These are phyloP conservation scores for Vicia villosa DNA, from an alignment of 306 rosid species.

Conservation along the genomic window DNA sequence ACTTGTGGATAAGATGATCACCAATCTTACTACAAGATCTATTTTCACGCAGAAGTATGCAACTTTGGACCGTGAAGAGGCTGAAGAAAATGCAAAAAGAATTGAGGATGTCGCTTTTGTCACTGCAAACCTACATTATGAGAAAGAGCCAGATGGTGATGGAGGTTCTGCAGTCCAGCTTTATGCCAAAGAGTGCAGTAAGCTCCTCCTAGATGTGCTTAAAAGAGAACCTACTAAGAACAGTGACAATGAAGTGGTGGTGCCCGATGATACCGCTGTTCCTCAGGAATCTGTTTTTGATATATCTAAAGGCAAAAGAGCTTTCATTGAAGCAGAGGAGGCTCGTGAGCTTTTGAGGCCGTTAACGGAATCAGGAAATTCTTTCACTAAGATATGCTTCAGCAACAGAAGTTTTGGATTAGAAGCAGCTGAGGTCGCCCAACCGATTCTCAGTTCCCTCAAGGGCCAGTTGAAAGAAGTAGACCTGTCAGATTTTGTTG, in stretches of 20 bases:
- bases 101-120: conserved; percentile 82
- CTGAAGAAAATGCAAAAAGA: conserved; percentile 74
- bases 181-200: conserved; percentile 93
- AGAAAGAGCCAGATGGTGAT: conserved; percentile 90
- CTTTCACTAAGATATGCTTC: conserved; percentile 89
- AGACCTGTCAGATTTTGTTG: conserved; percentile 81
- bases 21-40: conserved; percentile 73
- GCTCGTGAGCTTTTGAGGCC: conserved; percentile 74
- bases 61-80: conserved; percentile 66
- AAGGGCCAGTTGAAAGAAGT: conserved; percentile 80
- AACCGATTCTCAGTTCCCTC: conserved; percentile 65
- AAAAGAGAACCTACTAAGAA: conserved; percentile 57
- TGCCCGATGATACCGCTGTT: conserved; percentile 38
- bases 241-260: conserved; percentile 43
- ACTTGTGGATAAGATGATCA: conserved; percentile 83
- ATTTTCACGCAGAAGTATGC: conserved; percentile 88
- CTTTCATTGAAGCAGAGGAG: conserved; percentile 81
- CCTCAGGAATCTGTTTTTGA: conserved; percentile 60
- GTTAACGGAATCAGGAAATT: conserved; percentile 65
- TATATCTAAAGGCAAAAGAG: conserved; percentile 75
- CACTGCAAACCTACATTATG: conserved; percentile 66
- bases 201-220: conserved; percentile 76
- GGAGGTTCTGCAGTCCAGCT: conserved; percentile 98
- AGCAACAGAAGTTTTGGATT: conserved; percentile 87
- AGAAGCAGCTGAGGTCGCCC: conserved; percentile 70